A percentile compares a stretch with the other conserved stretches of the same genome.
phyloP scores from a whole-genome alignment of 2,329 filamentous ascomycete genomes.

The Camptophora hylomeconis region DNA sequence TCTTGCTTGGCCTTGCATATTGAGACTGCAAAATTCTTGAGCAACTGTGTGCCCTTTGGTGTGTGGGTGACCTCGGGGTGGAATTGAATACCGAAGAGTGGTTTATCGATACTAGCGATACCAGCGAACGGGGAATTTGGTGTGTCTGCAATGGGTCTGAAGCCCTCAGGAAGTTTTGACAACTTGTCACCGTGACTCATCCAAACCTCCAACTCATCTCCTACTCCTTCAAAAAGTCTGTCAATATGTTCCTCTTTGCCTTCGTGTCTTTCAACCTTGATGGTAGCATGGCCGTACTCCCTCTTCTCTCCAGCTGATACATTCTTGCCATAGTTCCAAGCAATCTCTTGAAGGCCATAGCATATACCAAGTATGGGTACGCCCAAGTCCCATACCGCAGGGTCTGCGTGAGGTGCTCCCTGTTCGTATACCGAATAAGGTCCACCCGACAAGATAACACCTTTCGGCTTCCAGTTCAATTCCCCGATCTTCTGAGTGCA shows the following conservation, averaged over 20 bases:
- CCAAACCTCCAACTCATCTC: conserved; percentile 58
- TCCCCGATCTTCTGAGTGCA: conserved; percentile 73
- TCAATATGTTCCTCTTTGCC: conserved; percentile 53
- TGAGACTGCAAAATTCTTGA: conserved; percentile 70
- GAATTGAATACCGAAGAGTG: conserved; percentile 74
- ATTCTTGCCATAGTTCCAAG: conserved; percentile 54
- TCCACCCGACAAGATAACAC: conserved; percentile 65
- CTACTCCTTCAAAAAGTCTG: conserved; percentile 63
- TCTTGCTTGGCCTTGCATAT: conserved; percentile 66
- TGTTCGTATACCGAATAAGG: conserved; percentile 71
- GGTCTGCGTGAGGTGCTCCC: conserved; percentile 66
- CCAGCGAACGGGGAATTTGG: conserved; percentile 66
- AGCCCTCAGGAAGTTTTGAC: conserved; percentile 56
- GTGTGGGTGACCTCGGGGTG: conserved; percentile 77
- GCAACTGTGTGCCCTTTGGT: conserved; percentile 52
- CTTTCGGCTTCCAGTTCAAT: conserved; percentile 66
- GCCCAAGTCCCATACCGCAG: conserved; percentile 62
- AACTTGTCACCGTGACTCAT: conserved; percentile 92
- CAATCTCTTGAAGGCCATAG: conserved; percentile 57
- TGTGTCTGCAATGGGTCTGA: conserved; percentile 61
- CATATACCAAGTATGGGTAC: conserved; percentile 52
- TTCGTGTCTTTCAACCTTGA: conserved; percentile 46
- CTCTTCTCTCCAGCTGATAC: conserved; percentile 54
- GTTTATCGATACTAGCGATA: conserved; percentile 44
- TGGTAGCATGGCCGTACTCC: conserved; percentile 59